Base-by-base conservation (phyloP, 257 asterid genomes). In the Leonotis leonurus region DNA sequence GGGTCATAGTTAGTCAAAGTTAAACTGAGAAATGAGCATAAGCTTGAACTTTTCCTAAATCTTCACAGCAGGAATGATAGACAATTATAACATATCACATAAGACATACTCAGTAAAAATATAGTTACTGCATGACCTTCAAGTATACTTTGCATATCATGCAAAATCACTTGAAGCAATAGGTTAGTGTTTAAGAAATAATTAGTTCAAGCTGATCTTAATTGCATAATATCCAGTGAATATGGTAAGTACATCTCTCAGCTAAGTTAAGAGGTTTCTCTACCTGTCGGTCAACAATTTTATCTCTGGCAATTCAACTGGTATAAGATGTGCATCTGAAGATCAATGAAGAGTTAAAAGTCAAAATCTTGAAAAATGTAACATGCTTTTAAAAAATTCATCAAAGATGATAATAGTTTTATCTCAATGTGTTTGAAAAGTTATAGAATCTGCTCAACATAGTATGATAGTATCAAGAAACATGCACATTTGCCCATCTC, bases 321-420 rank as follows among this genome's bases (percentile, higher is more conserved):
- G 95, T 62, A 92, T 83, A 62, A 88, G 97, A 73, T 92, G 98
- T 62, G 98, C 95, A 92, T 89, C 95, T 88, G 94, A 61, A 60
- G 52, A 70, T 20, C 68, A 68, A 71, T 4, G 25, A 26, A 20
- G 11, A 36, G 43, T 50, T 60, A 49, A 26, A 60, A 60, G 62
- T 52, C 24, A 35, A 44, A 29, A 54, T 30, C 29, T 17, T 4
- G 22, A 17, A 45, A 22, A 29, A 37, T 25, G n/a, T n/a, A n/a
- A n/a, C n/a, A n/a, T n/a, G n/a, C n/a, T n/a, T n/a, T n/a, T n/a
- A n/a, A n/a, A n/a, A n/a, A n/a, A n/a, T n/a, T n/a, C n/a, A n/a
- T n/a, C n/a, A n/a, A n/a, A n/a, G n/a, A n/a, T n/a, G n/a, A n/a
- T n/a, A n/a, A n/a, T n/a, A n/a, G n/a, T n/a, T n/a, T n/a, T n/a